Conservation (phyloP, 768 basidiomycete genomes). For the Xerocomellus amylosporus region DNA sequence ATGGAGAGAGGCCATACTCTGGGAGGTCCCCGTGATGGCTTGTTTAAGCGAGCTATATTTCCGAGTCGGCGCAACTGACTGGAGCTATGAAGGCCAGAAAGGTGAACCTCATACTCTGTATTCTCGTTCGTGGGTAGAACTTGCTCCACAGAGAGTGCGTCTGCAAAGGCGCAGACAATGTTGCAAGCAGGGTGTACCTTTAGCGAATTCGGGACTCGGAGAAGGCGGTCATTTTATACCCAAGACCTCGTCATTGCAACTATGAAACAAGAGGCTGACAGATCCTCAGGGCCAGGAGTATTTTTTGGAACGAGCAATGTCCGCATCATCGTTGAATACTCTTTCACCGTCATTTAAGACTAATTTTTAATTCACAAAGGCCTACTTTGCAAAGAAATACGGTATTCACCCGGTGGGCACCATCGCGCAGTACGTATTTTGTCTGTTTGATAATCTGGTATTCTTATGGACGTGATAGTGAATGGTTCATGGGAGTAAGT, state of each 20-base stretch:
- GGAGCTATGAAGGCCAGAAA: constrained; percentile 80
- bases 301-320: constrained; percentile 85
- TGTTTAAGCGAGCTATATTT: constrained; percentile 90
- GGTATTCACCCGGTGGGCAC: constrained; percentile 68
- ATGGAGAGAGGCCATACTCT: constrained; percentile 86
- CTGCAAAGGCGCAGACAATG: constrained; percentile 63
- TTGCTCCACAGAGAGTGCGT: constrained; percentile 57
- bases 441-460: neutral
- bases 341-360: neutral
- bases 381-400: constrained; percentile 80
- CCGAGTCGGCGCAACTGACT: constrained; percentile 67
- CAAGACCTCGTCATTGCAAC: constrained; percentile 78
- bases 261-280: constrained; percentile 62
- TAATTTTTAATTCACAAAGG: constrained; percentile 40
- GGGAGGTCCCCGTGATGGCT: constrained; percentile 96
- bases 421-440: constrained; percentile 71
- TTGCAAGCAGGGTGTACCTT: constrained; percentile 64
- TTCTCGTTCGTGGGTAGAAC: neutral
- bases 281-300: constrained; percentile 47
- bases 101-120: constrained; percentile 41
- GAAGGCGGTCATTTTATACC: constrained; percentile 66
- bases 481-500: constrained; percentile 87
- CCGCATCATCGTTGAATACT: constrained; percentile 14
- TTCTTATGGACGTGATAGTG: constrained; percentile 42
- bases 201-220: constrained; percentile 86